A percentile compares a stretch with the other conserved stretches of the same genome.
Conservation (phyloP, 257 asterid genomes). For the Misopates orontium region DNA sequence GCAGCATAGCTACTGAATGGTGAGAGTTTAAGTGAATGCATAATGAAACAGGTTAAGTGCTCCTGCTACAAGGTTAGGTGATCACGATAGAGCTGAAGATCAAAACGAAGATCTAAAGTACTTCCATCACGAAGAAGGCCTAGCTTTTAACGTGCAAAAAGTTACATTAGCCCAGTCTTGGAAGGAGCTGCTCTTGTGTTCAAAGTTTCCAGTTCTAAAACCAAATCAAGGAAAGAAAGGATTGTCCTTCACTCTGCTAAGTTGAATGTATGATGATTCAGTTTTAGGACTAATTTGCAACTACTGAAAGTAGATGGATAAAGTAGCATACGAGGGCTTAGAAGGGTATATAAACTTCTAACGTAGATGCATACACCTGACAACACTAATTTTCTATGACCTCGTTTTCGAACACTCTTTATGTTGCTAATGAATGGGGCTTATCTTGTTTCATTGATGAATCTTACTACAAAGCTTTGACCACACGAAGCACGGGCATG, state of each 20-base stretch:
- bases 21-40: no score
- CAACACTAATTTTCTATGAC: neutral
- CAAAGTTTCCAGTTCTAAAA: conserved; percentile 19
- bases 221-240: neutral
- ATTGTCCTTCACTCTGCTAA: neutral
- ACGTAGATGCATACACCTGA: no score
- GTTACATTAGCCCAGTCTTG: conserved; percentile 33
- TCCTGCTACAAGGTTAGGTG: no score
- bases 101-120: no score
- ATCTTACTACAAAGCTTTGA: no score
- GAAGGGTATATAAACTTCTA: neutral
- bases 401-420: no score
- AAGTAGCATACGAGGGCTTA: neutral
- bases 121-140: conserved; percentile 17
- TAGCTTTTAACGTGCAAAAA: conserved; percentile 26
- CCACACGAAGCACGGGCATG: no score
- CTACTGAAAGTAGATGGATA: neutral
- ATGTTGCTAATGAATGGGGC: no score
- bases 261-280: neutral
- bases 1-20: no score
- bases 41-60: no score
- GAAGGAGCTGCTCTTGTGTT: conserved; percentile 39
- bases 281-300: neutral
- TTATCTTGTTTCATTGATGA: no score
- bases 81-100: no score